Evolutionary conservation across 192 early-diverging fungal species (phyloP), one percentile per base, ranked within the genome.

Genomic region (Linnemannia exigua): DNA sequence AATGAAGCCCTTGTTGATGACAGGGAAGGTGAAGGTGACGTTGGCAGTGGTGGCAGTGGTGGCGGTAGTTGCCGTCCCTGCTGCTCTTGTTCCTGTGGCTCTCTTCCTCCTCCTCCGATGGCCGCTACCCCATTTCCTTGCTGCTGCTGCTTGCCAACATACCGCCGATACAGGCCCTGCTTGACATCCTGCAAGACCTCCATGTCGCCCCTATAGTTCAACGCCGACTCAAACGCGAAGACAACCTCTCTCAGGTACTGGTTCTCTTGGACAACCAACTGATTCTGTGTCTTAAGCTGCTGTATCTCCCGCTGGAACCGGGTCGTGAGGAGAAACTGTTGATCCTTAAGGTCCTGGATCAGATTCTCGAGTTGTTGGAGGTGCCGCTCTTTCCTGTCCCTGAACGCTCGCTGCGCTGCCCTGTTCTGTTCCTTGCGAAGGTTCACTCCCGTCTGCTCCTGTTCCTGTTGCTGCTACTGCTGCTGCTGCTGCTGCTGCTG

Each of bases 351-450:
- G 37, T 90, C 90, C 77, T 90, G 83, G 66, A 96, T 94, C 46
- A 92, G 89, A 50, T 89, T 91, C 87, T 97, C 96, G 1, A 97
- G 89, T 19, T 94, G 89, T 50, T 92, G 87, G 31, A 96, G 84
- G 75, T 97, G 94, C 38, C 91, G 89, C 76, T 96, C 93, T 77
- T 95, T 96, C 63, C 96, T 91, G 87, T 97, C 95, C 47, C 96
- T 92, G 80, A 97, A 97, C 0, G 96, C 96, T 15, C 96, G 90
- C 80, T 97, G 96, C 0, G 96, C 96, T 1, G 95, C 95, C 14
- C 96, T 90, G 84, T 97, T 97, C 84, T 97, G 96, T 1, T 94
- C 95, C 20, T 92, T 92, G 15, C 92, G 82, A 31, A 90, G 69
- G 17, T 0, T 31, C 28, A 63, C 28, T 63, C 8, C 58, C 28